Conservation (phyloP, 2,329 filamentous ascomycete species). For the Aspergillus sp. region DNA sequence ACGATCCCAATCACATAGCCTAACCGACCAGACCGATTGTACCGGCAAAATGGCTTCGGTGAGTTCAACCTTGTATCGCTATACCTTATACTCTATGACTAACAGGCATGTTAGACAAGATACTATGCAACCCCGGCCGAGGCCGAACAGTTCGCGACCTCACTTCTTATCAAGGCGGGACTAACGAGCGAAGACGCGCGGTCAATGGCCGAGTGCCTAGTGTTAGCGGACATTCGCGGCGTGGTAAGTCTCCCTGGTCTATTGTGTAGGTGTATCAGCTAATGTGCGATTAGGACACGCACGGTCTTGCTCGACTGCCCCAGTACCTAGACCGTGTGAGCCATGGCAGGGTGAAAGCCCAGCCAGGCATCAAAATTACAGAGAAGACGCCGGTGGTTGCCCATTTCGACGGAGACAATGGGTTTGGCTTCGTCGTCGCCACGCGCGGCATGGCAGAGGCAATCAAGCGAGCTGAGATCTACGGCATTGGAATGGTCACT, state of each 20-base stretch:
- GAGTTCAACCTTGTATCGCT: too few relatives aligned
- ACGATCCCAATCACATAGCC: too few relatives aligned
- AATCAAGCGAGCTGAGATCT: slow-evolving; percentile 62
- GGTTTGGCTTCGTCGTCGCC: slow-evolving; percentile 73
- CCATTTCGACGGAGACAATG: slow-evolving; percentile 67
- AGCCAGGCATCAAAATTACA: slow-evolving; percentile 57
- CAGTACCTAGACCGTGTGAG: slow-evolving; percentile 74
- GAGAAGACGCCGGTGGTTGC: slow-evolving; percentile 70
- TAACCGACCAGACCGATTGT: background rate
- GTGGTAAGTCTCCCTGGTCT: slow-evolving; percentile 39
- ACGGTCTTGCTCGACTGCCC: slow-evolving; percentile 74
- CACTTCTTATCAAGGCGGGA: slow-evolving; percentile 46
- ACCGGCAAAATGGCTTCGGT: background rate
- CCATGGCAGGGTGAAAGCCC: slow-evolving; percentile 64
- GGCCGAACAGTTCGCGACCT: background rate
- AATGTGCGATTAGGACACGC: slow-evolving; percentile 56
- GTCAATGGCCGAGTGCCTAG: slow-evolving; percentile 65
- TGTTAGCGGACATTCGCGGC: slow-evolving; percentile 73
- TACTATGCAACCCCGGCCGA: background rate
- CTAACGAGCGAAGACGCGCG: slow-evolving; percentile 59
- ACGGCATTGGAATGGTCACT: slow-evolving; percentile 72
- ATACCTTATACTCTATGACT: background rate
- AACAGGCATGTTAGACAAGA: background rate
- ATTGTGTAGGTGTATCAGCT: background rate
- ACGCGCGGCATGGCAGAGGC: slow-evolving; percentile 65